These are phyloP conservation scores for Vaccinium macrocarpon DNA, from an alignment of 148 eudicot genomes.

Conservation along the genomic window DNA sequence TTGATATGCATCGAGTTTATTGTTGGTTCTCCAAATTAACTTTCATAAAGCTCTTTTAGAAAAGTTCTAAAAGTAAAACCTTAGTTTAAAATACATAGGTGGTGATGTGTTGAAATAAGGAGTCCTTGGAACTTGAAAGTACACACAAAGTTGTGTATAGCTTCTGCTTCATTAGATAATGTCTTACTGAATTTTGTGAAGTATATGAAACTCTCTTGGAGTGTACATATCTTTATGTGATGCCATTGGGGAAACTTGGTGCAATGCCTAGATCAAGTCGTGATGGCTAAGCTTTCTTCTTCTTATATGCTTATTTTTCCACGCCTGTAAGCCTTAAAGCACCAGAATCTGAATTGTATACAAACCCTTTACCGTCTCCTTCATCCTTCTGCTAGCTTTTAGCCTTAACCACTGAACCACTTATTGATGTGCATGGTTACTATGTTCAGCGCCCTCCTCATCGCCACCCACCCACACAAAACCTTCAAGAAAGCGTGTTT, in stretches of 20 bases:
- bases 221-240: background rate
- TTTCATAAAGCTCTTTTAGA: background rate
- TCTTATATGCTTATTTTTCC: background rate
- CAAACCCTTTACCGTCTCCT: background rate
- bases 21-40: background rate
- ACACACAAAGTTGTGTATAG: background rate
- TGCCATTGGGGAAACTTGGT: background rate
- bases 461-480: background rate
- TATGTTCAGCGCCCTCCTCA: background rate
- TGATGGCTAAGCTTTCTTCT: background rate
- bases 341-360: background rate
- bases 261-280: background rate
- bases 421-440: background rate
- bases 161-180: background rate
- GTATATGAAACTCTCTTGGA: background rate
- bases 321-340: background rate
- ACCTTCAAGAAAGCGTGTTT: background rate
- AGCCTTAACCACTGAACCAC: background rate
- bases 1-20: background rate
- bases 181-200: background rate
- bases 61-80: too few relatives aligned
- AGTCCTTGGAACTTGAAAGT: background rate
- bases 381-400: background rate
- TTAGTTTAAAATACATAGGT: background rate
- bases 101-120: background rate